Conservation (phyloP, 2,329 filamentous ascomycete species). For the Aspergillus pseudoviridinutans region DNA sequence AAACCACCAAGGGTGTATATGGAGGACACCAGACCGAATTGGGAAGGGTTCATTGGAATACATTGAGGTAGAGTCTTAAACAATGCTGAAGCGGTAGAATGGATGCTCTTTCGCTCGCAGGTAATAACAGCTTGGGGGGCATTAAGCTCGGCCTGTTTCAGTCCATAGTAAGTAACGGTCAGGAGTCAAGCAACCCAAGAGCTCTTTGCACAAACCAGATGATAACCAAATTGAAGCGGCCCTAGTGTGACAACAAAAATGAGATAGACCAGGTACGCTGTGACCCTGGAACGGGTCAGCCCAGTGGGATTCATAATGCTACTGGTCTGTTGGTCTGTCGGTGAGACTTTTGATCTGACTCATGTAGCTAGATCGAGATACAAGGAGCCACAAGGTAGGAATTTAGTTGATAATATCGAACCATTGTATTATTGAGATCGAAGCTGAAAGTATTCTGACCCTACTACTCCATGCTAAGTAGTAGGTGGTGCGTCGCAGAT, state of each 20-base stretch:
- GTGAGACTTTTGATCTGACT: neutral
- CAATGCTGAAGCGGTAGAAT: conserved; percentile 14
- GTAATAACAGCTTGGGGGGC: conserved; percentile 91
- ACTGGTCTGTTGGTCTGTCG: neutral
- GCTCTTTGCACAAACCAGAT: conserved; percentile 59
- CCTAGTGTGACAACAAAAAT: conserved; percentile 76
- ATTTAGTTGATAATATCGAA: neutral
- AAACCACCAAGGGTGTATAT: conserved; percentile 89
- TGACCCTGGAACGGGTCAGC: conserved; percentile 45
- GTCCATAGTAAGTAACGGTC: conserved; percentile 6
- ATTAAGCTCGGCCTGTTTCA: conserved; percentile 78
- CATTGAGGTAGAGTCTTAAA: conserved; percentile 57
- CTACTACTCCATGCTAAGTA: no score
- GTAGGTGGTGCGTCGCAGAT: neutral
- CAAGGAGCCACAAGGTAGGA: neutral
- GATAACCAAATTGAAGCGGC: conserved; percentile 90
- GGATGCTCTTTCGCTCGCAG: conserved; percentile 63
- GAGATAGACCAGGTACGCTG: conserved; percentile 72
- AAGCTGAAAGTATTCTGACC: neutral
- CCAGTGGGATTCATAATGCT: conserved; percentile 20
- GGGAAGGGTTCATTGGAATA: conserved; percentile 77
- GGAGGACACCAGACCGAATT: conserved; percentile 83
- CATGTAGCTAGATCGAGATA: neutral
- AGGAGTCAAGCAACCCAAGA: neutral
- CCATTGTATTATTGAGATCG: neutral